Percentiles rank a stretch among this genome's conserved stretches.
Evolutionary conservation across 2,329 filamentous ascomycete species (phyloP).

Genomic region (Pyricularia pennisetigena): DNA sequence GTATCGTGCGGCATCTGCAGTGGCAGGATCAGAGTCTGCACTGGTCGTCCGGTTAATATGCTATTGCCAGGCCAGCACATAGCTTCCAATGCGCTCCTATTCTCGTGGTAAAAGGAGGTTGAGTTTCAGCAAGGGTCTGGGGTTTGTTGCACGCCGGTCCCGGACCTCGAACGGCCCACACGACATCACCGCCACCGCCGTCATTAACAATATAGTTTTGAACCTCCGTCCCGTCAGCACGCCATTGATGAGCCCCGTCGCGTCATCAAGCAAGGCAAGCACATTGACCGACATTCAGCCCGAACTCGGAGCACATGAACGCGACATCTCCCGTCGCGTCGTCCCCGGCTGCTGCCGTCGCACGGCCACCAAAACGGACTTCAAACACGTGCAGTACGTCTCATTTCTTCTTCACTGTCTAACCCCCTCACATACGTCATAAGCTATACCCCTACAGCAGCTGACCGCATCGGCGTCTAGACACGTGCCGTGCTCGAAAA

Average conservation of each 20-base stretch:
- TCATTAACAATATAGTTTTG: background rate
- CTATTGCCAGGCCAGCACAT: background rate
- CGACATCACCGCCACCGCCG: background rate
- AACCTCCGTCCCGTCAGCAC: background rate
- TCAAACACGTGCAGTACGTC: conserved; percentile 32
- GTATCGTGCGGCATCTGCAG: too few species aligned
- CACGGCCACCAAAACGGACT: conserved; percentile 24
- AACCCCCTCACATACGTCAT: background rate
- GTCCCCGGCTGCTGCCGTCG: background rate
- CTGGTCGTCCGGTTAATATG: background rate
- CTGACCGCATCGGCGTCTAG: background rate
- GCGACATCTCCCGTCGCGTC: background rate
- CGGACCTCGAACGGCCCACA: background rate
- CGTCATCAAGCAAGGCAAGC: background rate
- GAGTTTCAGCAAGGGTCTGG: background rate
- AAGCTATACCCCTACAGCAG: background rate
- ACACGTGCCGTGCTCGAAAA: conserved; percentile 45
- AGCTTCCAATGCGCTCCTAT: background rate
- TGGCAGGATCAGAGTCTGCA: background rate
- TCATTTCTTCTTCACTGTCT: background rate
- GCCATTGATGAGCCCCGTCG: background rate
- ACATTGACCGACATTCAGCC: background rate
- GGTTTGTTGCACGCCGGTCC: background rate
- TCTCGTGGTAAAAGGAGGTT: background rate
- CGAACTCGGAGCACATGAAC: background rate